These are phyloP conservation scores for Xylaria sp. DNA, from an alignment of 2,329 filamentous ascomycete species.

Conservation along the genomic window DNA sequence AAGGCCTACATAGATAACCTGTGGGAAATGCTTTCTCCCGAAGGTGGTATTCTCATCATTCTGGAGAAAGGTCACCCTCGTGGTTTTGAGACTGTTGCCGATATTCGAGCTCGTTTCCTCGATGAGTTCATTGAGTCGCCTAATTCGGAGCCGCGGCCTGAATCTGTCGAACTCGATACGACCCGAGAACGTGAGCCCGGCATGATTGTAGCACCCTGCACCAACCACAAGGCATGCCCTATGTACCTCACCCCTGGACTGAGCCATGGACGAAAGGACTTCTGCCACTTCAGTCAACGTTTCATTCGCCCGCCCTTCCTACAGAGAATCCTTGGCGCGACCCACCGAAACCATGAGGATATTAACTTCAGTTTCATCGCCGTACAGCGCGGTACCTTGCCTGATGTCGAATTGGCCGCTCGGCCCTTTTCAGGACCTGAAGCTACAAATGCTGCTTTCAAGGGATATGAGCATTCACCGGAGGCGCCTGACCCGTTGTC, in stretches of 20 bases:
- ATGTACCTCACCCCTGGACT: conserved; percentile 75
- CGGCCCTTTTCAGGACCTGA: conserved; percentile 42
- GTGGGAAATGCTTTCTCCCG: conserved; percentile 77
- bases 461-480: conserved; percentile 58
- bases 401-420: conserved; percentile 14
- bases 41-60: conserved; percentile 80
- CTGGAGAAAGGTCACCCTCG: conserved; percentile 87
- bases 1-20: conserved; percentile 79
- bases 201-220: conserved; percentile 71
- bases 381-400: conserved; percentile 68
- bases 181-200: conserved; percentile 50
- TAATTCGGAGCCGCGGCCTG: conserved; percentile 31
- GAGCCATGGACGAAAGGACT: conserved; percentile 73
- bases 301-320: conserved; percentile 80
- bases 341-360: conserved; percentile 78
- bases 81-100: conserved; percentile 88
- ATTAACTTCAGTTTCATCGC: conserved; percentile 86
- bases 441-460: conserved; percentile 62
- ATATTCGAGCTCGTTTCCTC: conserved; percentile 73
- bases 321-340: conserved; percentile 65
- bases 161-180: conserved; percentile 38
- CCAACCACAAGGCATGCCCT: conserved; percentile 80
- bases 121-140: conserved; percentile 53
- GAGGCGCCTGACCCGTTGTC: conserved; percentile 53
- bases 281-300: conserved; percentile 84